Base-by-base conservation (phyloP, 306 rosid species). In the Vigna unguiculata region DNA sequence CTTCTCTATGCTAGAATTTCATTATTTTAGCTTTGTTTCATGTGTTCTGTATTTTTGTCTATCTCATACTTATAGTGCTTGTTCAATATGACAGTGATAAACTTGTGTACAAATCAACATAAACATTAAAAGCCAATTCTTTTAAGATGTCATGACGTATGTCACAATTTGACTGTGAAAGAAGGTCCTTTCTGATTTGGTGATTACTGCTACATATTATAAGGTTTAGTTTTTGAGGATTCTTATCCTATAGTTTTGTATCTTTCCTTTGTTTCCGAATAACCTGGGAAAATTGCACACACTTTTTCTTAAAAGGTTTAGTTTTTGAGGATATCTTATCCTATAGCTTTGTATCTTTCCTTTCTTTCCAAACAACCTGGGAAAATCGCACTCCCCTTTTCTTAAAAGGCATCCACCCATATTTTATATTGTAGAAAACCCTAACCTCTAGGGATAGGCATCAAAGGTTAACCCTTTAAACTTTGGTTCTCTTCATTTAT, bases 181-280 rank as follows among this genome's bases (percentile, higher is more conserved):
- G 52, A 75, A 30, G 41, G 68, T 38, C 60, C 57, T 79, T 71
- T 52, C 72, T 79, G 21, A 57, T 79, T 62, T 40, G 34, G 20
- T 48, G 57, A 45, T 70, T 69, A 58, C 51, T 64, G 10, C 55
- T 71, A 17, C 60, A 54, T 43, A 62, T n/a, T 55, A 70, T 70
- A 38, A 10, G 58, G 62, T 74, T 62, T 62, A 62, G 47, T 9
- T 62, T 61, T n/a, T 61, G 46, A 30, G 43, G 45, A 28, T 32
- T 17, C 64, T 24, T 58, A 25, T 4, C 30, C 38, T 25, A 25
- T 58, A 58, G 64, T 19, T 58, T 58, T 58, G 17, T 25, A 13
- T 28, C 40, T 25, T 24, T 55, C 20, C 11, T 12, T 14, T 13
- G 36, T 24, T 24, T 25, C 38, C 0, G 6, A 10, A 58, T 59